Conservation (phyloP, 306 rosid genomes). For the Vicia faba region DNA sequence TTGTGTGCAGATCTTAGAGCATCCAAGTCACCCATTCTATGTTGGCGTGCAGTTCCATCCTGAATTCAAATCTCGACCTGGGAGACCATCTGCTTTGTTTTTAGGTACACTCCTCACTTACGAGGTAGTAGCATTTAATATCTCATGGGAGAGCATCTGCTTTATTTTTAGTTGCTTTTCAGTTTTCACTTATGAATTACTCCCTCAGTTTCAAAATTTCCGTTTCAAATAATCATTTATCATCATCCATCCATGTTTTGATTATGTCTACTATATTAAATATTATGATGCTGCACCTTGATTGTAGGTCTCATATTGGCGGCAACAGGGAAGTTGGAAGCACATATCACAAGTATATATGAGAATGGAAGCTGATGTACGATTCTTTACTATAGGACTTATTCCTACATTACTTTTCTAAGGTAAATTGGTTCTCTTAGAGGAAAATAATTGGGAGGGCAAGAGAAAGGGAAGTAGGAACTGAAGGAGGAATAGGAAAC, state of each 20-base stretch:
- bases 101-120: conserved; percentile 55
- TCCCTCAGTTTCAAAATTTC: neutral
- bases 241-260: conserved; percentile 2
- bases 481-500: conserved; percentile 27
- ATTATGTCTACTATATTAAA: conserved; percentile 13
- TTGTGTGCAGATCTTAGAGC: conserved; percentile 79
- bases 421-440: conserved; percentile 34
- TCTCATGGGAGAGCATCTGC: neutral
- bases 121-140: conserved; percentile 10
- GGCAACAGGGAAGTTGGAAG: conserved; percentile 76
- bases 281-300: conserved; percentile 37
- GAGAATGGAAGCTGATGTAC: conserved; percentile 58
- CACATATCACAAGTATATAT: conserved; percentile 48
- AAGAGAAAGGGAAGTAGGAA: conserved; percentile 28
- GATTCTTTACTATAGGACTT: conserved; percentile 6
- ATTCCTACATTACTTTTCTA: conserved; percentile 22
- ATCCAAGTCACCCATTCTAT: conserved; percentile 86
- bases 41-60: conserved; percentile 98
- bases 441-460: conserved; percentile 23
- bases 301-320: conserved; percentile 89
- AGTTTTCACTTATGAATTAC: neutral
- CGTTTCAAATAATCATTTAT: neutral
- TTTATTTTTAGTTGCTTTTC: too few relatives aligned
- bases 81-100: conserved; percentile 84
- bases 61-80: conserved; percentile 95